A percentile compares a stretch with the other conserved stretches of the same genome.
phyloP scores from a whole-genome alignment of 345 rosid genomes.

The Gynandropsis gynandra region DNA sequence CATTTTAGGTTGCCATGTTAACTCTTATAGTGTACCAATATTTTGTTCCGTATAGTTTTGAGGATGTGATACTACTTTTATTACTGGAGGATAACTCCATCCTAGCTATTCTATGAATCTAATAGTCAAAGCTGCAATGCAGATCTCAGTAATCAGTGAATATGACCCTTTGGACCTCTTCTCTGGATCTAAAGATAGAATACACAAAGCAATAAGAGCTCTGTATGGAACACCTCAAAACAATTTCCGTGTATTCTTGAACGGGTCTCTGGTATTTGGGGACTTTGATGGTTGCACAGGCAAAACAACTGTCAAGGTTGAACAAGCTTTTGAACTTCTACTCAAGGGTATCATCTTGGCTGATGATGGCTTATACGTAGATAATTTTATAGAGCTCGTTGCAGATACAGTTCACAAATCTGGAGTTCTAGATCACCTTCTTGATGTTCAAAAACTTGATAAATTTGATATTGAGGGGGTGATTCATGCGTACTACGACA shows the following conservation, averaged over 20 bases:
- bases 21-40: too few species aligned
- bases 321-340: slow-evolving; percentile 49
- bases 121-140: slow-evolving; percentile 1
- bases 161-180: slow-evolving; percentile 83
- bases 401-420: slow-evolving; percentile 49
- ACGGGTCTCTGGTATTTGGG: slow-evolving; percentile 77
- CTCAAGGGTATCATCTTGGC: slow-evolving; percentile 50
- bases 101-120: neutral
- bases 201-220: slow-evolving; percentile 60
- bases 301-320: slow-evolving; percentile 35
- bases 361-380: slow-evolving; percentile 44
- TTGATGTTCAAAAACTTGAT: slow-evolving; percentile 74
- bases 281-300: slow-evolving; percentile 53
- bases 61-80: neutral
- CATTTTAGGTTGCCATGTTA: too few species aligned
- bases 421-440: slow-evolving; percentile 60
- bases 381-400: slow-evolving; percentile 61
- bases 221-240: slow-evolving; percentile 72
- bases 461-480: slow-evolving; percentile 71
- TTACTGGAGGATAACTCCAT: neutral
- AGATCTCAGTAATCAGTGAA: slow-evolving; percentile 67
- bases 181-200: slow-evolving; percentile 74
- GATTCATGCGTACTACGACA: slow-evolving; percentile 77
- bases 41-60: too few species aligned
- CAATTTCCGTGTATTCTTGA: slow-evolving; percentile 80